phyloP scores from a whole-genome alignment of 306 rosid genomes.

The Vigna trinervia region DNA sequence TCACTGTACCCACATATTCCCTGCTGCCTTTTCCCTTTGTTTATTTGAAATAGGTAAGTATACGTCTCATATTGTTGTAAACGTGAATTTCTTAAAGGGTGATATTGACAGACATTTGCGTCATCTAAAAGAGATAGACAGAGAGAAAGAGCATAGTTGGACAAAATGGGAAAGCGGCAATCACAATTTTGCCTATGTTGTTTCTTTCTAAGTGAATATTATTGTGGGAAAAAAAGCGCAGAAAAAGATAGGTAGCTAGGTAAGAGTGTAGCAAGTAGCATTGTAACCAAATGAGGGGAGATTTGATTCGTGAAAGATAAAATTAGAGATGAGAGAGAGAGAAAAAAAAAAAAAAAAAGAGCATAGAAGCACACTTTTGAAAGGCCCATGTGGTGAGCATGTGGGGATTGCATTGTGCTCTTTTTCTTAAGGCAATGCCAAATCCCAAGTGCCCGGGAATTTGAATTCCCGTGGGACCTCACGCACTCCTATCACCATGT shows the following conservation, averaged over 20 bases:
- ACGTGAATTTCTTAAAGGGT: constrained; percentile 13
- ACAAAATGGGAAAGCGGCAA: constrained; percentile 39
- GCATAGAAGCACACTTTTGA: constrained; percentile 46
- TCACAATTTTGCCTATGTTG: constrained; percentile 18
- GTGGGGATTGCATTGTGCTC: constrained; percentile 59
- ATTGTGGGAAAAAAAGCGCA: constrained; percentile 15
- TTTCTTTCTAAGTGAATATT: constrained; percentile 37
- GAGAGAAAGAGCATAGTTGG: neutral
- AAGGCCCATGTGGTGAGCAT: constrained; percentile 75
- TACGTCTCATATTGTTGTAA: constrained; percentile 23
- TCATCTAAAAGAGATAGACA: neutral
- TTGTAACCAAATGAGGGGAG: neutral
- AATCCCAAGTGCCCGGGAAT: constrained; percentile 61
- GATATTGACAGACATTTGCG: constrained; percentile 4
- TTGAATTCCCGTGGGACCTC: constrained; percentile 64
- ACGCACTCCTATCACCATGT: constrained; percentile 55
- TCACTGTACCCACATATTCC: constrained; percentile 3
- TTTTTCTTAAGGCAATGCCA: constrained; percentile 52
- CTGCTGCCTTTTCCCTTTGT: neutral
- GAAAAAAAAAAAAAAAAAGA: neutral
- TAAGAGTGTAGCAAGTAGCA: neutral
- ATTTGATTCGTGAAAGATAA: constrained; percentile 30
- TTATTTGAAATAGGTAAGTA: constrained; percentile 7
- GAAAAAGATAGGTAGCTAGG: constrained; percentile 15
- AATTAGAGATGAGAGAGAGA: neutral